Evolutionary conservation across 257 asterid species (phyloP), one percentile per base, ranked within the genome.

Genomic region (Pogostemon cablin): DNA sequence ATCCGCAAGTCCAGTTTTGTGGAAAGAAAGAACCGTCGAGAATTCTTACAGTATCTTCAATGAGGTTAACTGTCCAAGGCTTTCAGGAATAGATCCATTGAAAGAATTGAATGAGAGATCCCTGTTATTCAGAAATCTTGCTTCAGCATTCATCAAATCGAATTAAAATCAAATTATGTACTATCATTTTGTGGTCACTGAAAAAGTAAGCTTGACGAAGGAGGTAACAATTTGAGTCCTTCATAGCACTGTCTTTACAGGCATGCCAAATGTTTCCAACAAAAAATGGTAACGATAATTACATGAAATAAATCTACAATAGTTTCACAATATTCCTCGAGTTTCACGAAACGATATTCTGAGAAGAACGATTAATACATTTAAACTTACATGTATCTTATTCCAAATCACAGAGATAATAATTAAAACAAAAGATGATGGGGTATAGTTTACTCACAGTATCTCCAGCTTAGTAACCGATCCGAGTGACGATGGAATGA

Each of bases 1-100:
- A 10, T 25, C 38, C 7, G 35, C 49, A 44, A 9, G 66, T 46
- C 25, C 55, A 44, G 34, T 37, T 41, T 63, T 1, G 12, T 40
- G 60, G 60, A 9, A 54, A 43, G 52, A 12, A 58, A 67, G 70
- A 69, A 50, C 34, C 67, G 59, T 46, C 41, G 61, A 81, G 81
- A 58, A 37, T 80, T 72, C 97, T 90, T 90, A 95, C 99, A 91
- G 73, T 76, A 72, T 82, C 52, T 81, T 76, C 73, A 95, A 83
- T 47, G 89, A 83, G 62, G 95, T 80, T 65, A 95, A 72, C 81
- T 78, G 91, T 65, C 98, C 98, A 10, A 95, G 85, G 79, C 87
- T 90, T 68, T 91, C 95, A 47, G 99, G 99, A 73, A 95, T 88
- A 39, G 97, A 89, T 74, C 97, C 99, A 68, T 85, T 92, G 79